Evolutionary conservation across 192 early-diverging fungal genomes (phyloP), one percentile per base, ranked within the genome.

Genomic region (Coemansia sp.): DNA sequence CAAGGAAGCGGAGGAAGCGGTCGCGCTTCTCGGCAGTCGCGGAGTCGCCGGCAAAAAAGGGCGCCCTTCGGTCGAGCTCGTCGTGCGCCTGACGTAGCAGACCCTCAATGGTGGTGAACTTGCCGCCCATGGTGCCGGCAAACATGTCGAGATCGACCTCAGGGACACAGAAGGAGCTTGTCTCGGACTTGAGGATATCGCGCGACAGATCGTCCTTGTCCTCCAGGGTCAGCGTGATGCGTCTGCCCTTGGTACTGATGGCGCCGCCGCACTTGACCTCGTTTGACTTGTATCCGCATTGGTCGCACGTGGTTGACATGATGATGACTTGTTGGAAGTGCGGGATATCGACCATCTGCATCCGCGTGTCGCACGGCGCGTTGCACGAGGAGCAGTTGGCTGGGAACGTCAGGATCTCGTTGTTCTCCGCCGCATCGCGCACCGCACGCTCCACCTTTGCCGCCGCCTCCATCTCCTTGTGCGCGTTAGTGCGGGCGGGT

Each of bases 241-340:
- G 85, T 69, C 87, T 91, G 57, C 94, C 96, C 68, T 86, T 75
- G 5, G 74, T 75, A 63, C 92, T 85, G 64, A 98, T 90, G 18
- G 94, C 86, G 13, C 96, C 94, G 58, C 95, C 94, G 63, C 94
- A 89, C 84, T 98, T 98, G 69, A 98, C 95, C 79, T 98, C 96
- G 76, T 96, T 98, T 56, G 87, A 90, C 87, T 95, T 96, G 86
- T 92, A 98, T 11, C 95, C 96, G 75, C 96, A 98, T 23, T 77
- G 66, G 49, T 97, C 93, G 81, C 96, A 98, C 52, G 85, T 85
- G 4, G 95, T 97, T 15, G 94, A 89, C 96, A 96, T 97, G 68
- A 98, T 92, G 53, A 98, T 90, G 12, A 97, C 93, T 62, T 98
- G 90, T 74, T 96, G 96, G 75, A 98, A 98, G 69, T 98, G 94